phyloP scores from a whole-genome alignment of 108 stramenopile species.

The Cyclostephanos invisitatus region DNA sequence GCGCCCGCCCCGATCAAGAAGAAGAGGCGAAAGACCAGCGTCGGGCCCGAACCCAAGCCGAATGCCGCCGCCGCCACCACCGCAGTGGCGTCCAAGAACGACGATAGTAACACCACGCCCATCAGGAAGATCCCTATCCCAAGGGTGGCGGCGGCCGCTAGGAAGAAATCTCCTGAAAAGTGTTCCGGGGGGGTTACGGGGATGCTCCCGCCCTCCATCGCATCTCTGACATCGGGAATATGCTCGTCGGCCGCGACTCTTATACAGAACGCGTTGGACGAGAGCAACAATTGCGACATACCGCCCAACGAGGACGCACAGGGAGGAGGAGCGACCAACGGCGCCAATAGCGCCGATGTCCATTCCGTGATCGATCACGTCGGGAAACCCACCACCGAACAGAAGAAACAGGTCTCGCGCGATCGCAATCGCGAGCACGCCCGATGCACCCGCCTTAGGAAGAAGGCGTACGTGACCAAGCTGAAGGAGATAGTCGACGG shows the following conservation, averaged over 20 bases:
- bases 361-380: background rate
- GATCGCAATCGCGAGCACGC: slow-evolving; percentile 96
- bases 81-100: background rate
- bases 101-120: background rate
- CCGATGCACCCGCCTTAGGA: slow-evolving; percentile 89
- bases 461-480: slow-evolving; percentile 94
- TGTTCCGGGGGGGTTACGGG: background rate
- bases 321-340: background rate
- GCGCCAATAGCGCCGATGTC: background rate
- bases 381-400: slow-evolving; percentile 42
- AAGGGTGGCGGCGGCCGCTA: background rate
- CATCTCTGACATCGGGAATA: background rate
- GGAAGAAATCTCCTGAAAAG: slow-evolving; percentile 16
- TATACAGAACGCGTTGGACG: slow-evolving; percentile 24
- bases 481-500: slow-evolving; percentile 91
- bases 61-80: too few species aligned
- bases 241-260: slow-evolving; percentile 13
- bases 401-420: slow-evolving; percentile 75
- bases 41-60: background rate
- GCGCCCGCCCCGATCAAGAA: background rate
- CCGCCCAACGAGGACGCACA: background rate
- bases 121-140: slow-evolving; percentile 8
- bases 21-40: background rate
- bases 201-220: background rate
- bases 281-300: slow-evolving; percentile 10